Evolutionary conservation across 805 yeast species (phyloP).

Genomic region (Nakazawaea wyomingensis): DNA sequence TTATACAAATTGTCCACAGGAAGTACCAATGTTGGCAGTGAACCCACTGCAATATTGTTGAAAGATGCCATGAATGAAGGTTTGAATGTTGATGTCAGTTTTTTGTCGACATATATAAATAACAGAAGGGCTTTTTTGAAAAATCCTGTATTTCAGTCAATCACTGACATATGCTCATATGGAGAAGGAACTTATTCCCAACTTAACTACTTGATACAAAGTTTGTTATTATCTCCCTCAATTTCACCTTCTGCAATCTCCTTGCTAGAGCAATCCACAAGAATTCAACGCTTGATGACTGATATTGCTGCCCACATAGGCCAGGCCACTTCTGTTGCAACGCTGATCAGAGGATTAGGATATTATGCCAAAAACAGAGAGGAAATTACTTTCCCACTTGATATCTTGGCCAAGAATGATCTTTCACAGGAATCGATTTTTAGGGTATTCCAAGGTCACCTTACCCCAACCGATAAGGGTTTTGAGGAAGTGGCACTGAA

Average conservation of each 20-base stretch:
- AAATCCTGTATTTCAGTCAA: conserved; percentile 38
- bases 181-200: conserved; percentile 82
- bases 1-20: conserved; percentile 39
- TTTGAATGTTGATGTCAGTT: conserved; percentile 44
- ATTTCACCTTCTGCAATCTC: conserved; percentile 51
- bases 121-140: conserved; percentile 51
- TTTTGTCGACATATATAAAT: conserved; percentile 55
- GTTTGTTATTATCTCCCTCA: conserved; percentile 48
- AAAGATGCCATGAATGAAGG: conserved; percentile 46
- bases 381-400: conserved; percentile 58
- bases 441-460: conserved; percentile 40
- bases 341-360: conserved; percentile 53
- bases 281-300: conserved; percentile 38
- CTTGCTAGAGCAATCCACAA: conserved; percentile 40
- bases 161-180: conserved; percentile 60
- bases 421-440: conserved; percentile 63
- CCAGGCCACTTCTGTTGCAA: conserved; percentile 70
- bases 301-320: conserved; percentile 79
- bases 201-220: conserved; percentile 61
- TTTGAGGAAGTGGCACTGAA: conserved; percentile 26
- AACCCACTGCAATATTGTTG: conserved; percentile 61
- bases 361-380: conserved; percentile 49
- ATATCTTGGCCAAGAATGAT: conserved; percentile 44
- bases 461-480: conserved; percentile 24
- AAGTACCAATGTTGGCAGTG: conserved; percentile 35